These are phyloP conservation scores for Aspergillus avenaceus DNA, from an alignment of 495 filamentous ascomycete species.

Conservation along the genomic window DNA sequence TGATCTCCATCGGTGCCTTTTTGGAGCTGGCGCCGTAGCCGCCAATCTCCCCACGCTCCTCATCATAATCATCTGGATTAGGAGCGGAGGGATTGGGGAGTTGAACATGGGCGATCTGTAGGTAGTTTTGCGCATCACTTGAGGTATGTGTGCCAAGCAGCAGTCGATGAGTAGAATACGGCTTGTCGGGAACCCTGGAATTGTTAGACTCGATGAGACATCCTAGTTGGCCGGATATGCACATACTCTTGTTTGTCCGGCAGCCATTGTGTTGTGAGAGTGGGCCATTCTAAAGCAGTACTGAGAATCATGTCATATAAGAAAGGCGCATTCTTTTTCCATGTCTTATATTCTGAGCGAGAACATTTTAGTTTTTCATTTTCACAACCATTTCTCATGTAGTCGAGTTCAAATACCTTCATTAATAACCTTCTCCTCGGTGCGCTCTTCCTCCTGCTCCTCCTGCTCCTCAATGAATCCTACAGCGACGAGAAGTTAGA, in stretches of 20 bases:
- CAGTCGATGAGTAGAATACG: constrained; percentile 82
- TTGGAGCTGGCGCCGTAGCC: constrained; percentile 72
- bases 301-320: constrained; percentile 96
- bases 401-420: constrained; percentile 57
- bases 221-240: background rate
- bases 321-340: constrained; percentile 99
- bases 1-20: constrained; percentile 64
- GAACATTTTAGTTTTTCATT: constrained; percentile 7
- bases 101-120: constrained; percentile 90
- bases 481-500: constrained; percentile 16
- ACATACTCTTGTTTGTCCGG: constrained; percentile 85
- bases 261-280: constrained; percentile 95
- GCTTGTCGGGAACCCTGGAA: constrained; percentile 69
- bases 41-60: constrained; percentile 86
- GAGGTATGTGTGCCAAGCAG: constrained; percentile 95
- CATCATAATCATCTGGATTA: constrained; percentile 80
- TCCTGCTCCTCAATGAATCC: constrained; percentile 44
- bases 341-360: constrained; percentile 89
- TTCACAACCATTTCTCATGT: background rate
- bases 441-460: constrained; percentile 67
- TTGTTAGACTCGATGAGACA: constrained; percentile 10
- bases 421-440: constrained; percentile 84
- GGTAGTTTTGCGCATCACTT: constrained; percentile 79
- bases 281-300: constrained; percentile 95
- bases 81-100: constrained; percentile 75